Base-by-base conservation (phyloP, 257 asterid species). In the Gardenia jasminoides region DNA sequence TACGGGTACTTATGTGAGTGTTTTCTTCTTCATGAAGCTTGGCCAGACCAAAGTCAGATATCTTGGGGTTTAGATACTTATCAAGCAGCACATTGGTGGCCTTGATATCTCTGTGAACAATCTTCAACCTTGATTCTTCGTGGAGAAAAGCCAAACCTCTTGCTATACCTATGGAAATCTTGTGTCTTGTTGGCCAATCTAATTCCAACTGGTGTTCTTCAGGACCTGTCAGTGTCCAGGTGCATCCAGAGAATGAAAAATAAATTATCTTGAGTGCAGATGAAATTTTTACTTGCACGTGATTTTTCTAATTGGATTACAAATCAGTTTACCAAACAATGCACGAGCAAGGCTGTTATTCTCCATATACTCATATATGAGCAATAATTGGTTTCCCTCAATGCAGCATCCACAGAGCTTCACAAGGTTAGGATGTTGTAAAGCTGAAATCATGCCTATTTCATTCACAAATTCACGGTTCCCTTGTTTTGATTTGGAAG, bases 1-100 rank as follows among this genome's bases (percentile, higher is more conserved):
- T 83, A 47, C 97, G 88, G 0, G 97, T 90, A 86, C 95, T 91
- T n/a, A 91, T 93, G 78, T 93, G 97, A 3, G 97, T 88, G 31
- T 93, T 82, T 80, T 91, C 97, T 74, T 91, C 97, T 78, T 91
- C 96, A 77, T 93, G 89, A 31, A 93, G 97, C 88, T 89, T 93
- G 39, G 97, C 97, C 82, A 93, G 82, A 77, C 97, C 97, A 80
- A 93, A 93, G 81, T 93, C 97, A 0, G 97, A 93, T 82, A 93
- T 91, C 89, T 90, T 93, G 61, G 97, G 91, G 67, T 80, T 86
- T 6, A 92, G 78, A 77, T 89, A 82, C 77, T 88, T 90, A 80
- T 93, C 97, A 44, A 93, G 89, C 70, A 93, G 93, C 82, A 93
- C 93, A 75, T 93, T 92, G 22, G 97, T 90, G 20, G 92, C 93